Conservation (phyloP, 345 rosid species). For the Anacardium occidentale region DNA sequence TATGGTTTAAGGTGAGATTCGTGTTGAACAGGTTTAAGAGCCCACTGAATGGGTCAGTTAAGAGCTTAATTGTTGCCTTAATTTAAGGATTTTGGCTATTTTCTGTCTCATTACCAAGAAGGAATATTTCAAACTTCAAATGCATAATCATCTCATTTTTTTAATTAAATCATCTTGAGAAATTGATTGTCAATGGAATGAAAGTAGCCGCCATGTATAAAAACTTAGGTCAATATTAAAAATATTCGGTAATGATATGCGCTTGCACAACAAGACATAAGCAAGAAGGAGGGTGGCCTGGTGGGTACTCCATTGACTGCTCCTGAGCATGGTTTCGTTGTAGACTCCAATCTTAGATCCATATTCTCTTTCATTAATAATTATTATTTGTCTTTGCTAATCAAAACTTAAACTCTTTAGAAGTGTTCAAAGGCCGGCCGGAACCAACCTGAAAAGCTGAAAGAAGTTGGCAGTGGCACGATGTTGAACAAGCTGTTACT, state of each 20-base stretch:
- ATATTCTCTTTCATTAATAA: slow-evolving; percentile 7
- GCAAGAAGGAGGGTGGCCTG: neutral
- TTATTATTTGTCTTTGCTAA: slow-evolving; percentile 22
- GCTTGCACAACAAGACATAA: neutral
- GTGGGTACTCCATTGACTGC: slow-evolving; percentile 26
- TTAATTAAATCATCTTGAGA: too few species aligned
- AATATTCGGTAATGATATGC: neutral
- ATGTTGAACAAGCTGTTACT: slow-evolving; percentile 5
- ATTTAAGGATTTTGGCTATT: too few species aligned
- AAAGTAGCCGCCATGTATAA: too few species aligned
- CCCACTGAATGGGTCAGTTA: too few species aligned
- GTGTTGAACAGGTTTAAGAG: too few species aligned
- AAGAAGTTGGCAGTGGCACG: slow-evolving; percentile 8
- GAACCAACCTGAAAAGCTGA: slow-evolving; percentile 16
- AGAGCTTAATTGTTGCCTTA: too few species aligned
- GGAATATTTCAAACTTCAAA: neutral
- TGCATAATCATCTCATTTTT: too few species aligned
- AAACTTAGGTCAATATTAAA: neutral
- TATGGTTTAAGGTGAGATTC: too few species aligned
- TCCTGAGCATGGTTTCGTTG: slow-evolving; percentile 24
- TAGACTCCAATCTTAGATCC: slow-evolving; percentile 2
- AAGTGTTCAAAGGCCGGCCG: slow-evolving; percentile 28
- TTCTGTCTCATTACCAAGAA: neutral
- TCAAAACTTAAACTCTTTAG: slow-evolving; percentile 3
- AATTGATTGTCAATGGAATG: neutral